Conservation (phyloP, 805 yeast genomes). For the Nakazawaea anatomiae region DNA sequence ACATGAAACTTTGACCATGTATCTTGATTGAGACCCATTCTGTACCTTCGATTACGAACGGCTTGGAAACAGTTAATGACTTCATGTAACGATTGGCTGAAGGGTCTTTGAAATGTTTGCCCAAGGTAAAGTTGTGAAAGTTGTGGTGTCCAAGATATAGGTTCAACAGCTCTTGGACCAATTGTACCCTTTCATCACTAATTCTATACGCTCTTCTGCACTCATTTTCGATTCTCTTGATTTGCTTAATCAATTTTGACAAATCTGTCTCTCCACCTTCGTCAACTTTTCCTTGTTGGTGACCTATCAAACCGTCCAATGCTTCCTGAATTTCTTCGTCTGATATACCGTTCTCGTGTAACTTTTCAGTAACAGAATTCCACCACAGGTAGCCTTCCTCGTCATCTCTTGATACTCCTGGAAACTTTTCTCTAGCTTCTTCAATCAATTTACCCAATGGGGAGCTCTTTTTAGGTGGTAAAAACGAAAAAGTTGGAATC, state of each 20-base stretch:
- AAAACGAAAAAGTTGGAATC: slow-evolving; percentile 83
- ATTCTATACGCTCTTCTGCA: slow-evolving; percentile 68
- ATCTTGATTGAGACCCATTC: slow-evolving; percentile 96
- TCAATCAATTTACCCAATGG: slow-evolving; percentile 55
- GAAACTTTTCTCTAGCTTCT: slow-evolving; percentile 44
- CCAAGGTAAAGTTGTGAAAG: slow-evolving; percentile 45
- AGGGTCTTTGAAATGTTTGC: slow-evolving; percentile 72
- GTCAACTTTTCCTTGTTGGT: slow-evolving; percentile 27
- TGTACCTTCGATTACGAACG: slow-evolving; percentile 86
- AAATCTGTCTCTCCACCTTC: slow-evolving; percentile 30
- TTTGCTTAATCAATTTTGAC: slow-evolving; percentile 37
- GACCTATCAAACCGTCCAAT: slow-evolving; percentile 18
- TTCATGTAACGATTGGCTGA: slow-evolving; percentile 84
- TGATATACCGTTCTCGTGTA: slow-evolving; percentile 32
- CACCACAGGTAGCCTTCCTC: slow-evolving; percentile 73
- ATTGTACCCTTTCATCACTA: slow-evolving; percentile 51
- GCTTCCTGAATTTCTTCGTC: slow-evolving; percentile 29
- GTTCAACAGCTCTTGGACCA: slow-evolving; percentile 63
- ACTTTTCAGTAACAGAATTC: slow-evolving; percentile 38
- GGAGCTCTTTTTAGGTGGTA: slow-evolving; percentile 84
- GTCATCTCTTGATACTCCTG: slow-evolving; percentile 57
- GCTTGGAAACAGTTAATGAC: slow-evolving; percentile 71
- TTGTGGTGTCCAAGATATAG: slow-evolving; percentile 84
- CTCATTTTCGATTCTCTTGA: slow-evolving; percentile 58
- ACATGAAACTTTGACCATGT: slow-evolving; percentile 97